A percentile compares a stretch with the other conserved stretches of the same genome.
phyloP scores from a whole-genome alignment of 2,329 filamentous ascomycete genomes.

The Pseudogymnoascus sp. region DNA sequence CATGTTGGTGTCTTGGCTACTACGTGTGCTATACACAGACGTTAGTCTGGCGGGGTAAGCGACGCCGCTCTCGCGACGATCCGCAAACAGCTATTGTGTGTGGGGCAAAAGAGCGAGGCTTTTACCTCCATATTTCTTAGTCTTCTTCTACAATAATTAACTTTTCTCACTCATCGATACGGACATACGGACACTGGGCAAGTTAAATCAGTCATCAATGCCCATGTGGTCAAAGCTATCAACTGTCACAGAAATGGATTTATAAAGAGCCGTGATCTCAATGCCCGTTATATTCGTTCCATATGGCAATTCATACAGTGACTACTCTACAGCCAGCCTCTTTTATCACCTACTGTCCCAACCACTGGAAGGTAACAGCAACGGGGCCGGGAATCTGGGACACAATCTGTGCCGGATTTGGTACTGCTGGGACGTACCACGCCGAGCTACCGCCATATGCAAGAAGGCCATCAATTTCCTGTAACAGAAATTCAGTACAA shows the following conservation, averaged over 20 bases:
- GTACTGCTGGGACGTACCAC: slow-evolving; percentile 19
- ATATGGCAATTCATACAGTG: not conserved
- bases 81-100: no score
- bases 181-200: no score
- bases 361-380: slow-evolving; percentile 19
- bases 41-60: not conserved
- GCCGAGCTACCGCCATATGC: slow-evolving; percentile 14
- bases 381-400: slow-evolving; percentile 12
- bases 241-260: not conserved
- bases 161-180: no score
- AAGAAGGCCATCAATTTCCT: slow-evolving; percentile 8
- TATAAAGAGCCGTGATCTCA: not conserved
- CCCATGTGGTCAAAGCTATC: not conserved
- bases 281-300: not conserved
- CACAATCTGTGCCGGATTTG: slow-evolving; percentile 8
- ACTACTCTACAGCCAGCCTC: not conserved
- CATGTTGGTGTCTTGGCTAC: not conserved
- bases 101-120: no score
- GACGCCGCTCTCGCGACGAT: not conserved
- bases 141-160: no score
- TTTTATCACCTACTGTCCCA: not conserved
- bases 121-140: no score
- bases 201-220: no score
- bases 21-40: not conserved
- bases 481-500: not conserved